Evolutionary conservation across 257 asterid genomes (phyloP).

Genomic region (Scutellaria minor): DNA sequence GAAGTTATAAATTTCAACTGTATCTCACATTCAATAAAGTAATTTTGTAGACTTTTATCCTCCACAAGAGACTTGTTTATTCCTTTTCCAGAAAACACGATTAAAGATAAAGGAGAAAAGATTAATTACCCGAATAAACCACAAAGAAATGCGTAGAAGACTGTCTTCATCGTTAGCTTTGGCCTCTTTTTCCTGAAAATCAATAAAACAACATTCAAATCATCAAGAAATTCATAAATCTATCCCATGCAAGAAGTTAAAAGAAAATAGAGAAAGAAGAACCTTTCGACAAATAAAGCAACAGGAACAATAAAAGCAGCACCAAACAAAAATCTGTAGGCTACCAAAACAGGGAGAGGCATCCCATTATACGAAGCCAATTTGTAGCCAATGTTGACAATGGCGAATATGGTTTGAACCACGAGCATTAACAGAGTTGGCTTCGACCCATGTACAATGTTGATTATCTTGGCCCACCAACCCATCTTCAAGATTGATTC

Average conservation of each 20-base stretch:
- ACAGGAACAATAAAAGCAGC: slow-evolving; percentile 59
- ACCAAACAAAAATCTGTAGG: slow-evolving; percentile 65
- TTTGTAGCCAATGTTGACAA: slow-evolving; percentile 53
- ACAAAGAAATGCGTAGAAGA: slow-evolving; percentile 52
- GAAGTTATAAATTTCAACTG: slow-evolving; percentile 23
- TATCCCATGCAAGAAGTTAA: neutral
- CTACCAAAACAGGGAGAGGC: slow-evolving; percentile 49
- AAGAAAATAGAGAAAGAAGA: too few relatives aligned
- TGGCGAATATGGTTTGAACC: slow-evolving; percentile 40
- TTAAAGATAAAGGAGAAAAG: neutral
- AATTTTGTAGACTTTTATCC: too few relatives aligned
- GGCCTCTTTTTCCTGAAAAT: slow-evolving; percentile 61
- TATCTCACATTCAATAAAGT: slow-evolving; percentile 13
- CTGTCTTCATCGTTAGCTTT: slow-evolving; percentile 53
- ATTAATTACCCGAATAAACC: slow-evolving; percentile 55
- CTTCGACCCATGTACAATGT: slow-evolving; percentile 50
- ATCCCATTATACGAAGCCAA: slow-evolving; percentile 66
- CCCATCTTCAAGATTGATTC: neutral
- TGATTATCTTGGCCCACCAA: slow-evolving; percentile 26
- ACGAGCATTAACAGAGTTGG: slow-evolving; percentile 57
- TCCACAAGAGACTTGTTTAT: too few relatives aligned
- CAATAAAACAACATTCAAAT: neutral
- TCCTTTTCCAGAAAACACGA: too few relatives aligned
- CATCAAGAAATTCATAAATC: neutral
- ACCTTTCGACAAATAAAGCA: slow-evolving; percentile 61